Percentiles rank a stretch among this genome's conserved stretches.
Evolutionary conservation across 345 rosid species (phyloP).

Genomic region (Citrus unshiu): DNA sequence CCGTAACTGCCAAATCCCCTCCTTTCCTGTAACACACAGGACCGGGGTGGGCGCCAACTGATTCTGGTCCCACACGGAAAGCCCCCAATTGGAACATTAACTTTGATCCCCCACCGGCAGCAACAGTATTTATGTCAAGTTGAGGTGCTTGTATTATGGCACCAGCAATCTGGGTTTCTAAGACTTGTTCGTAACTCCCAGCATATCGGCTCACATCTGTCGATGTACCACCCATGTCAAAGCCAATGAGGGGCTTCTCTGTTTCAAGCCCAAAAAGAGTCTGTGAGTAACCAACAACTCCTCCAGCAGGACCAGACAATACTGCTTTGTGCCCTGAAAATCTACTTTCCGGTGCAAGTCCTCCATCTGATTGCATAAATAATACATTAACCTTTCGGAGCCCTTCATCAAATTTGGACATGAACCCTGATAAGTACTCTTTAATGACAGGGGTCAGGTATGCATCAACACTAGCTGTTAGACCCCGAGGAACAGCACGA

Average conservation of each 20-base stretch:
- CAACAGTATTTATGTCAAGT: conserved; percentile 94
- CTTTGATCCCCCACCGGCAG: conserved; percentile 99
- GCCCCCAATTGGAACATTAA: conserved; percentile 91
- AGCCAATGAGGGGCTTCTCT: conserved; percentile 90
- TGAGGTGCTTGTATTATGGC: conserved; percentile 97
- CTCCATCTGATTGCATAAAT: conserved; percentile 99
- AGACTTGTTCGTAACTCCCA: conserved; percentile 92
- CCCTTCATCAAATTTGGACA: conserved; percentile 80
- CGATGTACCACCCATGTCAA: conserved; percentile 99
- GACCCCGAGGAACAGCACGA: conserved; percentile 95
- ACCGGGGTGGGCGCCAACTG: conserved; percentile 98
- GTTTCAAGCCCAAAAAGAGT: conserved; percentile 91
- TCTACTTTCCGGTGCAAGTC: conserved; percentile 86
- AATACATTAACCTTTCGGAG: conserved; percentile 75
- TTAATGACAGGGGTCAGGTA: conserved; percentile 90
- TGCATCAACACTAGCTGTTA: conserved; percentile 96
- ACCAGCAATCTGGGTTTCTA: conserved; percentile 98
- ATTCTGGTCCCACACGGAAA: conserved; percentile 91
- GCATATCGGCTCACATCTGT: conserved; percentile 98
- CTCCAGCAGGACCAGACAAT: conserved; percentile 97
- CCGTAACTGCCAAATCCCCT: conserved; percentile 89
- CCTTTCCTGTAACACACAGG: conserved; percentile 96
- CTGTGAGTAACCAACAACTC: conserved; percentile 96
- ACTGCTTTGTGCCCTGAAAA: conserved; percentile 99
- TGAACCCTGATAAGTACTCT: conserved; percentile 86